Evolutionary conservation across 73 alveolate genomes (phyloP).

Genomic region (Durusdinium trenchii): DNA sequence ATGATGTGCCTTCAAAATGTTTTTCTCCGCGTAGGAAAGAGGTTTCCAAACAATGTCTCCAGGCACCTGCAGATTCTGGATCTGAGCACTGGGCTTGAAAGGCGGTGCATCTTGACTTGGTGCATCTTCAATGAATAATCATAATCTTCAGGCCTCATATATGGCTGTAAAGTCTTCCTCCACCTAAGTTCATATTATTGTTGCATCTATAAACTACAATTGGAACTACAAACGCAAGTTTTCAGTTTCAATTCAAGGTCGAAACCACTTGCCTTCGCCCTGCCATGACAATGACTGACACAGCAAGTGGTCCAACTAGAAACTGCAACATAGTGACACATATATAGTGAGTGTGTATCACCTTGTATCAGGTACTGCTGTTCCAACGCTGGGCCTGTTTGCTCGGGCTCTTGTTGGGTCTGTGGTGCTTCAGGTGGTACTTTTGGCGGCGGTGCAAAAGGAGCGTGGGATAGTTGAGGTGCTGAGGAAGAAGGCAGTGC

Average conservation of each 20-base stretch:
- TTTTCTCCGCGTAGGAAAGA: conserved; percentile 27
- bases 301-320: too few species aligned
- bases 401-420: not conserved
- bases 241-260: not conserved
- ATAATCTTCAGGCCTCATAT: not conserved
- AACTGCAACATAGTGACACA: too few species aligned
- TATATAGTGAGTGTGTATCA: too few species aligned
- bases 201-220: not conserved
- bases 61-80: too few species aligned
- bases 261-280: conserved; percentile 3
- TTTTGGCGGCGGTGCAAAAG: not conserved
- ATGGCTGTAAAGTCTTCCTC: conserved; percentile 4
- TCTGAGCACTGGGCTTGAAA: not conserved
- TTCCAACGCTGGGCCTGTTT: not conserved
- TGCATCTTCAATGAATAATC: not conserved
- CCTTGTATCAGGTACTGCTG: too few species aligned
- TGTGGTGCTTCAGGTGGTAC: not conserved
- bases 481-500: not conserved
- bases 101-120: not conserved
- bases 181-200: too few species aligned
- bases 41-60: conserved; percentile 25
- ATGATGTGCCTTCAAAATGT: not conserved
- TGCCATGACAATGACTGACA: not conserved
- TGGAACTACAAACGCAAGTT: not conserved
- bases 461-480: not conserved